A percentile compares a stretch with the other conserved stretches of the same genome.
phyloP scores from a whole-genome alignment of 225 moss, liverwort and hornwort genomes.

The Sphagnum contortum region DNA sequence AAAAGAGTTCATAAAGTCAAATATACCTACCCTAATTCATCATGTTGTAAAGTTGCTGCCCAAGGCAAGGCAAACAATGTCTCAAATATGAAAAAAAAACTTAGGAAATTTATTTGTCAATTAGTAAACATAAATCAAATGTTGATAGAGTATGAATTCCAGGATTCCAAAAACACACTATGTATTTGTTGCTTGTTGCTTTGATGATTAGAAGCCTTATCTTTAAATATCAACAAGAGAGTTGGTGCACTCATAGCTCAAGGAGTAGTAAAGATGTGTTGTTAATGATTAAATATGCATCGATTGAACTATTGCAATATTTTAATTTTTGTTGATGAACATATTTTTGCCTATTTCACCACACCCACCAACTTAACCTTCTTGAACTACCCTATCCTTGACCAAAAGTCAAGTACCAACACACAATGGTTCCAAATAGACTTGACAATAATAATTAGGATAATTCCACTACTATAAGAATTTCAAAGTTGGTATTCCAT shows the following conservation, averaged over 20 bases:
- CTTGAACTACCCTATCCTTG: no score
- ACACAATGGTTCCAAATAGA: no score
- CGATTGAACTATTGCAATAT: slow-evolving; percentile 85
- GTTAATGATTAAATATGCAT: slow-evolving; percentile 81
- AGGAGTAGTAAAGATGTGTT: slow-evolving; percentile 78
- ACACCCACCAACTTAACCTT: no score
- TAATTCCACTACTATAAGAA: no score
- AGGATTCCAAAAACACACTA: no score
- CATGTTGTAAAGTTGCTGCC: slow-evolving; percentile 87
- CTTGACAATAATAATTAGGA: no score
- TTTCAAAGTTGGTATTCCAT: no score
- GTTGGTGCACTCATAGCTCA: slow-evolving; percentile 77
- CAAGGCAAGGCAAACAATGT: slow-evolving; percentile 86
- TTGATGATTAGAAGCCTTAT: slow-evolving; percentile 20
- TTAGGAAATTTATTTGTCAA: neutral
- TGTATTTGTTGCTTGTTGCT: no score
- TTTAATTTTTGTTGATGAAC: slow-evolving; percentile 66
- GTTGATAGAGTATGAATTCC: no score
- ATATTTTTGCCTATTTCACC: slow-evolving; percentile 81
- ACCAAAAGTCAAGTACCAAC: no score
- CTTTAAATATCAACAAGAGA: slow-evolving; percentile 81
- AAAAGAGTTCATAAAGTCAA: no score
- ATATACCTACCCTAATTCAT: slow-evolving; percentile 96
- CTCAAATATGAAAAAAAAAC: slow-evolving; percentile 24
- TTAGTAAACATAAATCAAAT: no score